Evolutionary conservation across 352 stramenopile genomes (phyloP).

Genomic region (Globisporangium sylvaticum): DNA sequence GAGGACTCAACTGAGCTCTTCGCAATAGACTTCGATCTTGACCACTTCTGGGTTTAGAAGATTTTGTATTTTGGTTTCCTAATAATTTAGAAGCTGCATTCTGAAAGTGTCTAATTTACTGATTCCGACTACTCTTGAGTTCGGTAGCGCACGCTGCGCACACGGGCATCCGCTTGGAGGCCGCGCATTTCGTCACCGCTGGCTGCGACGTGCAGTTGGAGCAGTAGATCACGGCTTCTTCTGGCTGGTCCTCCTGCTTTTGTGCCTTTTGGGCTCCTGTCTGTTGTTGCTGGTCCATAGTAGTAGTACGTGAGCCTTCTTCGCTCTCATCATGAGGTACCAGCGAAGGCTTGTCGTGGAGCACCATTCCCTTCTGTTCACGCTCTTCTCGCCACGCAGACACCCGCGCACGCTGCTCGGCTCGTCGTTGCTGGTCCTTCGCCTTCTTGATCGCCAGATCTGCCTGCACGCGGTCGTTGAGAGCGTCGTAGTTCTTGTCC

Average conservation of each 20-base stretch:
- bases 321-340: background rate
- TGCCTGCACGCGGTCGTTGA: slow-evolving; percentile 42
- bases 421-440: slow-evolving; percentile 45
- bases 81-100: background rate
- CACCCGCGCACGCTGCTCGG: slow-evolving; percentile 60
- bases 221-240: slow-evolving; percentile 53
- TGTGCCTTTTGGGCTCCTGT: background rate
- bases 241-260: slow-evolving; percentile 22
- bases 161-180: slow-evolving; percentile 86
- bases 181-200: slow-evolving; percentile 72
- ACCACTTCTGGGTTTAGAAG: background rate
- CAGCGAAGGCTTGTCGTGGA: slow-evolving; percentile 39
- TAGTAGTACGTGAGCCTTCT: background rate
- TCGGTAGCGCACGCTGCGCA: slow-evolving; percentile 47
- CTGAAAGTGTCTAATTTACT: background rate
- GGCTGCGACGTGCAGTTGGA: slow-evolving; percentile 47
- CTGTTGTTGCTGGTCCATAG: background rate
- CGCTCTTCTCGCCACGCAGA: slow-evolving; percentile 71
- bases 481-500: slow-evolving; percentile 38
- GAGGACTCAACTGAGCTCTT: background rate
- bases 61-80: background rate
- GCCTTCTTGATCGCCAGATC: slow-evolving; percentile 59
- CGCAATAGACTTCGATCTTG: background rate
- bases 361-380: slow-evolving; percentile 54
- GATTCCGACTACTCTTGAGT: slow-evolving; percentile 38